Percentiles rank a stretch among this genome's conserved stretches.
Conservation (phyloP, 768 basidiomycete genomes). For the Boletus subparvulus region DNA sequence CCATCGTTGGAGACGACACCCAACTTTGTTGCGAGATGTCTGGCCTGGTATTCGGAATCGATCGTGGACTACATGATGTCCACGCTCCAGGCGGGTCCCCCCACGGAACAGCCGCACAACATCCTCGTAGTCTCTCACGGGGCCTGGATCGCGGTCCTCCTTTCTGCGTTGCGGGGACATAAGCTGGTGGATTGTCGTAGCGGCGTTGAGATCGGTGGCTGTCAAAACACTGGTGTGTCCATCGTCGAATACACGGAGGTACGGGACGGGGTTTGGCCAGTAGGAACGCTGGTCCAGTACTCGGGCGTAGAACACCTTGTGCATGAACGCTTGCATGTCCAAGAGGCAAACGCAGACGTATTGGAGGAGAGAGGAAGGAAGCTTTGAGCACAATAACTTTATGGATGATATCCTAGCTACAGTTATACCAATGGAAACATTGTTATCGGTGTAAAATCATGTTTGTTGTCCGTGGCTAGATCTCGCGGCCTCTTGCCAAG, state of each 20-base stretch:
- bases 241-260: slow-evolving; percentile 51
- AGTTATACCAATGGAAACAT: slow-evolving; percentile 7
- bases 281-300: slow-evolving; percentile 48
- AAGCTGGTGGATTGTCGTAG: slow-evolving; percentile 38
- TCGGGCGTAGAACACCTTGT: slow-evolving; percentile 56
- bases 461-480: neutral
- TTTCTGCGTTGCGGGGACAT: slow-evolving; percentile 46
- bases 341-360: slow-evolving; percentile 56
- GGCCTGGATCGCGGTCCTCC: slow-evolving; percentile 56
- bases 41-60: slow-evolving; percentile 59
- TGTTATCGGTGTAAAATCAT: neutral
- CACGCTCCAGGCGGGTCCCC: slow-evolving; percentile 16
- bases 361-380: slow-evolving; percentile 9
- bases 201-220: slow-evolving; percentile 27
- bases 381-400: neutral
- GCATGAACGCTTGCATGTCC: slow-evolving; percentile 24
- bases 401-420: slow-evolving; percentile 12
- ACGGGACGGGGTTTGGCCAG: slow-evolving; percentile 16
- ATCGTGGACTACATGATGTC: slow-evolving; percentile 37
- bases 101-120: slow-evolving; percentile 31
- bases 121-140: slow-evolving; percentile 70
- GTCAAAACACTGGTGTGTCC: slow-evolving; percentile 42
- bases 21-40: slow-evolving; percentile 48
- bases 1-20: slow-evolving; percentile 29
- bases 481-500: neutral